Percentiles rank a stretch among this genome's conserved stretches.
These are phyloP conservation scores for Coleophoma cylindrospora DNA, from an alignment of 2,329 filamentous ascomycete species.

Conservation along the genomic window DNA sequence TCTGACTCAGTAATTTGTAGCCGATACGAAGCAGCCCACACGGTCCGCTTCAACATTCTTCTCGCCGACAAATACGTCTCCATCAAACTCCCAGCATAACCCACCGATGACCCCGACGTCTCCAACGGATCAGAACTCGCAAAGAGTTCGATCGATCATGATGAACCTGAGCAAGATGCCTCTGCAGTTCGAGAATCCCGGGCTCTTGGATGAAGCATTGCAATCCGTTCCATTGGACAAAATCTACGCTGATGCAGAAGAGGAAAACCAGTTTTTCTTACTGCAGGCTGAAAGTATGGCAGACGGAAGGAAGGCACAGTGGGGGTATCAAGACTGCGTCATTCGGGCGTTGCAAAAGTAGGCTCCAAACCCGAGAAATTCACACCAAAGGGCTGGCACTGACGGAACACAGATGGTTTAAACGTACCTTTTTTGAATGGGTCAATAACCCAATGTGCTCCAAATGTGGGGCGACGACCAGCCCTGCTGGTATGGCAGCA, in stretches of 20 bases:
- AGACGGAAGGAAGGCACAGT: constrained; percentile 73
- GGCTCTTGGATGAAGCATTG: constrained; percentile 86
- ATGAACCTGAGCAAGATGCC: constrained; percentile 83
- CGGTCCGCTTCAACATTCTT: background rate
- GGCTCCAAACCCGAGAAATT: constrained; percentile 23
- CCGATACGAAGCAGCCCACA: too few species aligned
- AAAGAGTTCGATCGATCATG: constrained; percentile 77
- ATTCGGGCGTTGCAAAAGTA: constrained; percentile 81
- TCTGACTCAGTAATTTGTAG: background rate
- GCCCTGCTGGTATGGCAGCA: constrained; percentile 75
- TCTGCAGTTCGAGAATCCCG: constrained; percentile 93
- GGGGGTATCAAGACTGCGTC: constrained; percentile 97
- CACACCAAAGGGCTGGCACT: constrained; percentile 9
- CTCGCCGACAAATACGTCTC: background rate
- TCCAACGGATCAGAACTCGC: constrained; percentile 65
- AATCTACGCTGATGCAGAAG: constrained; percentile 90
- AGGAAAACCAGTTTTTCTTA: constrained; percentile 82
- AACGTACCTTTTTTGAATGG: constrained; percentile 90
- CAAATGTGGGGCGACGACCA: constrained; percentile 75
- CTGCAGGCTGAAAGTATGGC: constrained; percentile 86
- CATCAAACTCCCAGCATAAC: background rate
- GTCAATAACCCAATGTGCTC: constrained; percentile 94
- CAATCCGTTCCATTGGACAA: constrained; percentile 81
- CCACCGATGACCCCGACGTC: constrained; percentile 69
- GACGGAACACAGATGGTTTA: constrained; percentile 73